Percentiles rank a stretch among this genome's conserved stretches.
phyloP scores from a whole-genome alignment of 805 yeast species.

The Yarrowia hollandica region DNA sequence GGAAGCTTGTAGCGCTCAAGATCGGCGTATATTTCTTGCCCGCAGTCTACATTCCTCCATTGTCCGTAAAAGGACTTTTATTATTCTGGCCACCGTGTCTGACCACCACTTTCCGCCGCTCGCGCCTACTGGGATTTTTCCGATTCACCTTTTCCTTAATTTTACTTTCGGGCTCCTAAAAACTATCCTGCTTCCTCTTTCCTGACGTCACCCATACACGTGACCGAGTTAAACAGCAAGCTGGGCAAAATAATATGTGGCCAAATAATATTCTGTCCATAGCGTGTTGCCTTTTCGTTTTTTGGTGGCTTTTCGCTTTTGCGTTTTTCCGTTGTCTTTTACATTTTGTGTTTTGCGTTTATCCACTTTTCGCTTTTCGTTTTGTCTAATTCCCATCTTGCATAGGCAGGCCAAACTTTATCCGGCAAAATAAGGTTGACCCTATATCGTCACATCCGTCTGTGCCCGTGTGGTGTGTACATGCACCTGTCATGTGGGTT shows the following conservation, averaged over 20 bases:
- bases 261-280: neutral
- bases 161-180: too few species aligned
- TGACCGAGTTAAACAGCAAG: conserved; percentile 15
- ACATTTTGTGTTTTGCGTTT: neutral
- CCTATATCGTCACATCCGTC: conserved; percentile 26
- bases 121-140: too few species aligned
- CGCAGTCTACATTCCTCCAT: too few species aligned
- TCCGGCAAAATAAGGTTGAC: neutral
- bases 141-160: too few species aligned
- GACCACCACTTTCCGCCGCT: too few species aligned
- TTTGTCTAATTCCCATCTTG: conserved; percentile 9
- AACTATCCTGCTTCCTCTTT: conserved; percentile 3
- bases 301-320: neutral
- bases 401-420: neutral
- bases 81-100: too few species aligned
- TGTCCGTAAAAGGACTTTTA: too few species aligned
- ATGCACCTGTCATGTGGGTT: conserved; percentile 22
- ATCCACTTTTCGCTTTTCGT: conserved; percentile 14
- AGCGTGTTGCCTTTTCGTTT: neutral
- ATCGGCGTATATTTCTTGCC: too few species aligned
- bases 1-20: too few species aligned
- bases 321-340: neutral
- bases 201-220: conserved; percentile 8
- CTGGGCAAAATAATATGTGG: neutral
- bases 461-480: conserved; percentile 24